These are phyloP conservation scores for Dryas drummondii DNA, from an alignment of 306 rosid genomes.

Conservation along the genomic window DNA sequence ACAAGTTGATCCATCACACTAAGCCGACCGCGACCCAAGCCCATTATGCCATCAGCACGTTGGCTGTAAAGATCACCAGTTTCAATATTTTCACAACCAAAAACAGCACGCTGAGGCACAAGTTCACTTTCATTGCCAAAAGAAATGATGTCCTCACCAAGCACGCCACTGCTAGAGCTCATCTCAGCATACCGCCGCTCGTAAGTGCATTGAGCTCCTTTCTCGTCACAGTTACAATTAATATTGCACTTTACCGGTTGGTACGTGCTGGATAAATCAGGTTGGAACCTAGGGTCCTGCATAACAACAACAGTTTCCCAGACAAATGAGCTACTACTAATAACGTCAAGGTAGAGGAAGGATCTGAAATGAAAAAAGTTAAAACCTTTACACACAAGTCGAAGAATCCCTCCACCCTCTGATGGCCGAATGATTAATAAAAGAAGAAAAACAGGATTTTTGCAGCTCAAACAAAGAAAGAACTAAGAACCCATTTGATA, in stretches of 20 bases:
- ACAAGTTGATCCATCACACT: conserved; percentile 61
- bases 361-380: background rate
- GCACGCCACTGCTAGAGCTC: conserved; percentile 58
- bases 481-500: background rate
- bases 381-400: background rate
- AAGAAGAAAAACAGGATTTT: background rate
- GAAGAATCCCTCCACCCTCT: background rate
- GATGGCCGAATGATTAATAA: background rate
- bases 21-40: conserved; percentile 51
- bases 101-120: conserved; percentile 51
- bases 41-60: conserved; percentile 57
- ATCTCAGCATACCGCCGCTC: conserved; percentile 54
- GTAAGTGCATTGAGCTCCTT: conserved; percentile 44
- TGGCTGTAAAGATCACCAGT: conserved; percentile 56
- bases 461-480: background rate
- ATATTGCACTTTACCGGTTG: conserved; percentile 45
- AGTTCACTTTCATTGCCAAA: conserved; percentile 50
- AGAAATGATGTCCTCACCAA: conserved; percentile 44
- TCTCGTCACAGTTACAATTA: conserved; percentile 41
- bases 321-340: background rate
- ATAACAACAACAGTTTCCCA: background rate
- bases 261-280: conserved; percentile 40
- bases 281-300: conserved; percentile 53
- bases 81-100: conserved; percentile 53
- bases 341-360: background rate